Percentiles rank a stretch among this genome's conserved stretches.
phyloP scores from a whole-genome alignment of 2,329 filamentous ascomycete genomes.

The Lachnellula cervina region DNA sequence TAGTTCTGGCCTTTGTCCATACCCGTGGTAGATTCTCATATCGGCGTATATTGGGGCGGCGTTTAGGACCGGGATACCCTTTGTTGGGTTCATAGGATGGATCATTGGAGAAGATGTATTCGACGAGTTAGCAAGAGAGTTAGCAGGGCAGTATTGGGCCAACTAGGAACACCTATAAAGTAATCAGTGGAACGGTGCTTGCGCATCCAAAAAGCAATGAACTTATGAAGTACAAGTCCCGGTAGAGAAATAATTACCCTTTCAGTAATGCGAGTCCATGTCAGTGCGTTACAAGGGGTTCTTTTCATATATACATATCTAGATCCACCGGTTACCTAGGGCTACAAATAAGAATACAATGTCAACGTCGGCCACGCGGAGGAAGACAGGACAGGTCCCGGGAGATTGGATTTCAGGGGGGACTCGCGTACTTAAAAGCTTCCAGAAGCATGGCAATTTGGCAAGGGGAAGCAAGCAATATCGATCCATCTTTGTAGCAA shows the following conservation, averaged over 20 bases:
- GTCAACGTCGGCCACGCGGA: not conserved
- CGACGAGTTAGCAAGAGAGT: not conserved
- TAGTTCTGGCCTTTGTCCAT: too few relatives aligned
- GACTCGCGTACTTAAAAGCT: not conserved
- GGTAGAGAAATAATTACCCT: not conserved
- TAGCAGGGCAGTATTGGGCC: not conserved
- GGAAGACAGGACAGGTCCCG: not conserved
- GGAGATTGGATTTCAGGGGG: constrained; percentile 1
- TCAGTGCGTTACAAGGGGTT: too few relatives aligned
- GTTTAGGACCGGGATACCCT: constrained; percentile 23
- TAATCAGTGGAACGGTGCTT: too few relatives aligned
- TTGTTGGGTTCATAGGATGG: constrained; percentile 9
- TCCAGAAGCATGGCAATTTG: not conserved
- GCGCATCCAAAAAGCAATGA: too few relatives aligned
- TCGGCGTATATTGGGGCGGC: constrained; percentile 11
- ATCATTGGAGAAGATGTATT: not conserved
- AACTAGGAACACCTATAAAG: not conserved
- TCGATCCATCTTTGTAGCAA: too few relatives aligned
- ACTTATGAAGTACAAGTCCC: not conserved
- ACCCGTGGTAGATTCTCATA: constrained; percentile 22
- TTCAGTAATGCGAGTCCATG: too few relatives aligned
- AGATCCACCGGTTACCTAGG: not conserved
- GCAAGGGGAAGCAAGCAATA: not conserved
- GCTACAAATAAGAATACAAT: not conserved
- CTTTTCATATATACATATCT: not conserved